These are phyloP conservation scores for Lathyrus aphaca DNA, from an alignment of 306 rosid genomes.

Conservation along the genomic window DNA sequence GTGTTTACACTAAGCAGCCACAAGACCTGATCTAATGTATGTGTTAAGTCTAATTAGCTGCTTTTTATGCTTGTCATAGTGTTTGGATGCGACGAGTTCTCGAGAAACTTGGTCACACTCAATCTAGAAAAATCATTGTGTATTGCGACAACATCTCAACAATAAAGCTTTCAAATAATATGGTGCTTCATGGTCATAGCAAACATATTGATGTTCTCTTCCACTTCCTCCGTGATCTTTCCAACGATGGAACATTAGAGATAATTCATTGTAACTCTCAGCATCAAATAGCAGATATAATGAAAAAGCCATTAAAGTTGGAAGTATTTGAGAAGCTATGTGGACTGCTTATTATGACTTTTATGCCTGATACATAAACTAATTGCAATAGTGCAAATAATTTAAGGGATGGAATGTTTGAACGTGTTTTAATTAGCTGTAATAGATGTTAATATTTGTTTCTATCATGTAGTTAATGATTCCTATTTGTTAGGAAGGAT, in stretches of 20 bases:
- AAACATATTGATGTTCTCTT: neutral
- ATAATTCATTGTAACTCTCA: neutral
- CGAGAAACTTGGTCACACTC: neutral
- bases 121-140: neutral
- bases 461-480: neutral
- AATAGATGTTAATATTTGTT: neutral
- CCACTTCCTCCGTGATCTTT: neutral
- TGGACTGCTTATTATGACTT: neutral
- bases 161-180: neutral
- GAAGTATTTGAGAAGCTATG: neutral
- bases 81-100: slow-evolving; percentile 1
- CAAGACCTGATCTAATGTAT: neutral
- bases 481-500: neutral
- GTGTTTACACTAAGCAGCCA: too few species aligned
- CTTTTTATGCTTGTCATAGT: neutral
- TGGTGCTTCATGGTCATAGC: neutral
- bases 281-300: neutral
- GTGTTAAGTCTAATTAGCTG: neutral
- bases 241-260: neutral
- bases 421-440: too few species aligned
- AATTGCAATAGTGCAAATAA: too few species aligned
- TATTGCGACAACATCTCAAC: too few species aligned
- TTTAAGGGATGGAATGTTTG: too few species aligned
- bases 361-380: neutral
- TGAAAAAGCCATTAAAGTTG: neutral